Conservation (phyloP, 257 asterid genomes). For the Jasminum sambac region DNA sequence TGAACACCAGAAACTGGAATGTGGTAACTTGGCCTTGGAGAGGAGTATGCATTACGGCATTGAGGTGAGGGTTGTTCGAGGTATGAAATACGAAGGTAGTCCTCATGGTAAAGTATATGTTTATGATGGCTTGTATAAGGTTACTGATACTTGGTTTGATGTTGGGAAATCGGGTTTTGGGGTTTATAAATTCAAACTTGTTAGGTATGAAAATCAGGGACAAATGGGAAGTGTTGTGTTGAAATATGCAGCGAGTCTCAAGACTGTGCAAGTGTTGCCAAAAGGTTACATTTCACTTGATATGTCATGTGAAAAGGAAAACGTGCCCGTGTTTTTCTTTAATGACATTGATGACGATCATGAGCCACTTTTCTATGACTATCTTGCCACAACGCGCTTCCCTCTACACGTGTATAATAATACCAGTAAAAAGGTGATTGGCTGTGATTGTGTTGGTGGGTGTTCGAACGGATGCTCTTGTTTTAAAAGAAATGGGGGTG, state of each 20-base stretch:
- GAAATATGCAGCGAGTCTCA: conserved; percentile 57
- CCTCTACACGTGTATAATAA: conserved; percentile 43
- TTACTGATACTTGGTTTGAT: conserved; percentile 72
- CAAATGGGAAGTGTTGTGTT: conserved; percentile 70
- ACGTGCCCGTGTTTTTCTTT: conserved; percentile 55
- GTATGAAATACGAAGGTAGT: conserved; percentile 71
- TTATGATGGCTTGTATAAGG: conserved; percentile 74
- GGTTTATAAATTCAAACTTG: conserved; percentile 69
- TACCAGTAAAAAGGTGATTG: conserved; percentile 31
- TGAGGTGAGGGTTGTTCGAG: conserved; percentile 87
- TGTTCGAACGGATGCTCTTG: conserved; percentile 68
- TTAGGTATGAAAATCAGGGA: conserved; percentile 59
- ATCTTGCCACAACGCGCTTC: conserved; percentile 43
- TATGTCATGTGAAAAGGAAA: conserved; percentile 65
- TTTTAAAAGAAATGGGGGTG: conserved; percentile 68
- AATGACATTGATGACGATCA: conserved; percentile 67
- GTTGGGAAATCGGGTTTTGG: conserved; percentile 82
- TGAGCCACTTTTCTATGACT: conserved; percentile 63
- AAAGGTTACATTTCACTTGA: conserved; percentile 69
- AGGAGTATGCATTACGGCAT: conserved; percentile 80
- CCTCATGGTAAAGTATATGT: conserved; percentile 72
- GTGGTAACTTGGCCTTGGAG: conserved; percentile 83
- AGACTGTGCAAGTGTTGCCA: conserved; percentile 55
- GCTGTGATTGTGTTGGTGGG: conserved; percentile 65
- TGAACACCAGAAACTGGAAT: conserved; percentile 72